phyloP scores from a whole-genome alignment of 495 filamentous ascomycete genomes.

The Annulohypoxylon nitens region DNA sequence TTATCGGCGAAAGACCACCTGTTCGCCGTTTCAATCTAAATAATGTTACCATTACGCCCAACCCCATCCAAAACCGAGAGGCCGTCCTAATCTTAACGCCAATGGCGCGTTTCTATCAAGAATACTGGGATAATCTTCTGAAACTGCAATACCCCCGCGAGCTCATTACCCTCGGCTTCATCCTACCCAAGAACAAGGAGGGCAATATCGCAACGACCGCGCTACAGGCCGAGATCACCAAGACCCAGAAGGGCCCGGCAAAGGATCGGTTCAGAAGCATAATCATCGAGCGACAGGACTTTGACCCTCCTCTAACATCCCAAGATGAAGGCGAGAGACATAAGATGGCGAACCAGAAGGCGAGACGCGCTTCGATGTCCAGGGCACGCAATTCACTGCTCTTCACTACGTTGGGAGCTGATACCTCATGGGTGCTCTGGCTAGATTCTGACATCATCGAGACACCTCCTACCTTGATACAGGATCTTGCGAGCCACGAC shows the following conservation, averaged over 20 bases:
- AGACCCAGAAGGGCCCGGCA: conserved; percentile 83
- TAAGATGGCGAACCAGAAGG: conserved; percentile 88
- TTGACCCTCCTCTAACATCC: conserved; percentile 81
- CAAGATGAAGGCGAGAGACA: conserved; percentile 92
- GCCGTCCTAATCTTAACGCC: conserved; percentile 93
- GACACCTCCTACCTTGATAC: conserved; percentile 85
- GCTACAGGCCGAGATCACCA: conserved; percentile 84
- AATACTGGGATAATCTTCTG: conserved; percentile 95
- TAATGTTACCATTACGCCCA: conserved; percentile 82
- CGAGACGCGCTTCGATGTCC: conserved; percentile 88
- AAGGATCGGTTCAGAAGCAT: conserved; percentile 89
- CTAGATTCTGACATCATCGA: conserved; percentile 93
- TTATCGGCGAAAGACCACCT: conserved; percentile 77
- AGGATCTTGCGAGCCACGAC: conserved; percentile 90
- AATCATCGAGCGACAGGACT: conserved; percentile 95
- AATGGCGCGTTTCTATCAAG: conserved; percentile 90
- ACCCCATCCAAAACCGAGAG: conserved; percentile 82
- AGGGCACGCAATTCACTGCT: conserved; percentile 92
- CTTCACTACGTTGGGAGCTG: conserved; percentile 96
- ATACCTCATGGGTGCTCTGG: conserved; percentile 97
- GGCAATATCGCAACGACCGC: conserved; percentile 84
- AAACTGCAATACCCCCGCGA: conserved; percentile 90
- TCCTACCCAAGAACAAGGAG: conserved; percentile 89
- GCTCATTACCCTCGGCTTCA: conserved; percentile 94
- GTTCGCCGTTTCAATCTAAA: conserved; percentile 96